Base-by-base conservation (phyloP, 495 filamentous ascomycete genomes). In the Immersiella caudata region DNA sequence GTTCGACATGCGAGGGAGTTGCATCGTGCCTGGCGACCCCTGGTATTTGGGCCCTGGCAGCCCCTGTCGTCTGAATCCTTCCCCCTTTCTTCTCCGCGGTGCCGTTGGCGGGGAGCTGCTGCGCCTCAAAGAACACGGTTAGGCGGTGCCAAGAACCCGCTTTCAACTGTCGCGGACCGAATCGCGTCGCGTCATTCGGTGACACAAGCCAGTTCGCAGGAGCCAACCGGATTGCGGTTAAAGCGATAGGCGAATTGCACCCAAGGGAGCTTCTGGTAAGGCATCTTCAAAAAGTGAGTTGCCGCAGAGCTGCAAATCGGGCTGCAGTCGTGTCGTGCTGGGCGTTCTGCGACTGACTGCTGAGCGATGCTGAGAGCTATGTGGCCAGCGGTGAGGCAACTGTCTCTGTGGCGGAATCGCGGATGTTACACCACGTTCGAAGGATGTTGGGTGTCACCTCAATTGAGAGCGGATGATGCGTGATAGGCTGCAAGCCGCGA, bases 101-200 rank as follows among this genome's bases (percentile, higher is more conserved):
- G 52, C 56, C 9, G 56, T 14, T 59, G 24, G 24, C 24, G 26
- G n/a, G 9, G 11, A 33, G 56, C 24, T 59, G 27, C 56, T 59
- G 56, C 56, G 56, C 56, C 56, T n/a, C 56, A 59, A n/a, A 35
- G 24, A 27, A 59, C 9, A 59, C 6, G 56, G 56, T 33, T 59
- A 20, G 27, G 56, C 56, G 56, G 14, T 59, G 56, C 56, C 24
- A 59, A 59, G 56, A 35, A 27, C 56, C 56, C 56, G 6, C 20
- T 24, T 57, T 16, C 12, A 26, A 6, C 6, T n/a, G 24, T 14
- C 27, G 24, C 22, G 24, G 56, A 29, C 18, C 56, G 56, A 27
- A 35, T 59, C 56, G 52, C 52, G 52, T 56, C 52, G 52, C 52
- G 52, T 56, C 52, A 26, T 56, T 22, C 14, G 21, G 52, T 56